These are phyloP conservation scores for Xylariaceae sp. DNA, from an alignment of 2,329 filamentous ascomycete species.

Conservation along the genomic window DNA sequence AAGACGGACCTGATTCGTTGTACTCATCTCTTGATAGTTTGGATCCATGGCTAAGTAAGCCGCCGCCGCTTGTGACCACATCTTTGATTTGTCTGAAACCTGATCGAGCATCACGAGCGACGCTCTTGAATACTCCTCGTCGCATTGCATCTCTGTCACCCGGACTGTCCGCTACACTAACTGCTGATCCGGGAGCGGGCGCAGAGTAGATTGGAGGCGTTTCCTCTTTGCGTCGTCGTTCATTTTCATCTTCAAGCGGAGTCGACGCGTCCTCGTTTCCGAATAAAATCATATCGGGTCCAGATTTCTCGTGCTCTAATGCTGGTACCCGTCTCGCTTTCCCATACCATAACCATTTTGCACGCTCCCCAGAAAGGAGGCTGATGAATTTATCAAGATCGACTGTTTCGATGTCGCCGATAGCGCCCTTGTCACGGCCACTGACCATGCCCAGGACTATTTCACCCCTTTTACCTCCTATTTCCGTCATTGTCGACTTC, in stretches of 20 bases:
- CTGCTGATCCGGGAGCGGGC: constrained; percentile 41
- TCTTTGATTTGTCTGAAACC: constrained; percentile 84
- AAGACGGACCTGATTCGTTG: constrained; percentile 27
- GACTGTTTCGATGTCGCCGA: constrained; percentile 87
- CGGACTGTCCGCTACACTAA: constrained; percentile 44
- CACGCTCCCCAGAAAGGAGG: constrained; percentile 72
- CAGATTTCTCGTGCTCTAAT: constrained; percentile 44
- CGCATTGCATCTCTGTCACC: constrained; percentile 56
- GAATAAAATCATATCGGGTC: constrained; percentile 47
- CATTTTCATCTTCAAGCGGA: constrained; percentile 49
- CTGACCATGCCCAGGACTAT: constrained; percentile 94
- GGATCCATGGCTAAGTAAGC: constrained; percentile 48
- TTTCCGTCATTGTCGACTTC: constrained; percentile 89
- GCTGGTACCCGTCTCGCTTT: constrained; percentile 67
- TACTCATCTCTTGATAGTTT: constrained; percentile 58
- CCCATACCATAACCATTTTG: constrained; percentile 93
- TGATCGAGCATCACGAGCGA: constrained; percentile 75
- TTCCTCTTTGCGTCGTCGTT: constrained; percentile 44
- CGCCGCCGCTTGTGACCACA: constrained; percentile 60
- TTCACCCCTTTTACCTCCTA: constrained; percentile 90
- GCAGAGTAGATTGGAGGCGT: constrained; percentile 40
- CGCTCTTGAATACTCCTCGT: constrained; percentile 70
- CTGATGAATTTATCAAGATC: constrained; percentile 82
- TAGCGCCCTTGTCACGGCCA: constrained; percentile 79
- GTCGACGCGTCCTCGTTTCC: constrained; percentile 54